Evolutionary conservation across 495 filamentous ascomycete genomes (phyloP).

Genomic region (Neurospora discreta): DNA sequence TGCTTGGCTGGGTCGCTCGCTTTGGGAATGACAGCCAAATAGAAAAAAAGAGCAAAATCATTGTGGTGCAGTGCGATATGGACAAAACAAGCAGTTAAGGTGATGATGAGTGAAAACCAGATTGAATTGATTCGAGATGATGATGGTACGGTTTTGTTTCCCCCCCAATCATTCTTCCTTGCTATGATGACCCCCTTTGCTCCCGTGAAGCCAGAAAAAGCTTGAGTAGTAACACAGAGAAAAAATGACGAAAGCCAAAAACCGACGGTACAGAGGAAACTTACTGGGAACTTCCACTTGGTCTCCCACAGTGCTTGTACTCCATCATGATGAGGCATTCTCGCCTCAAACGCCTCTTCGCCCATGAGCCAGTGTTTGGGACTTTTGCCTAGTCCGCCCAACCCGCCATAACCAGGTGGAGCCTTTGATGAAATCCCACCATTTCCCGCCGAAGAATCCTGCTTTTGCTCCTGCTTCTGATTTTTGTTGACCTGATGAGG

Average conservation of each 20-base stretch:
- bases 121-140: not conserved
- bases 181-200: not conserved
- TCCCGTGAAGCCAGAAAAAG: not conserved
- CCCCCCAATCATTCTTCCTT: not conserved
- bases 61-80: not conserved
- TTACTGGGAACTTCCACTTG: constrained; percentile 64
- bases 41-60: not conserved
- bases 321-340: constrained; percentile 55
- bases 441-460: not conserved
- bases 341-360: constrained; percentile 27
- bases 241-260: not conserved
- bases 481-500: constrained; percentile 2
- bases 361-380: constrained; percentile 27
- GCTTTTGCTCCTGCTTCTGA: not conserved
- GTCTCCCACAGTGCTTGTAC: constrained; percentile 69
- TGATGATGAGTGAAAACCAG: not conserved
- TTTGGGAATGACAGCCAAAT: not conserved
- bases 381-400: not conserved
- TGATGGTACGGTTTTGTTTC: not conserved
- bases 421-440: not conserved
- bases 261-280: constrained; percentile 1
- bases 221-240: not conserved
- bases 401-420: not conserved
- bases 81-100: not conserved
- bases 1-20: not conserved